Evolutionary conservation across 176 grass and related monocot species (phyloP).

Genomic region (Carex kokanica): DNA sequence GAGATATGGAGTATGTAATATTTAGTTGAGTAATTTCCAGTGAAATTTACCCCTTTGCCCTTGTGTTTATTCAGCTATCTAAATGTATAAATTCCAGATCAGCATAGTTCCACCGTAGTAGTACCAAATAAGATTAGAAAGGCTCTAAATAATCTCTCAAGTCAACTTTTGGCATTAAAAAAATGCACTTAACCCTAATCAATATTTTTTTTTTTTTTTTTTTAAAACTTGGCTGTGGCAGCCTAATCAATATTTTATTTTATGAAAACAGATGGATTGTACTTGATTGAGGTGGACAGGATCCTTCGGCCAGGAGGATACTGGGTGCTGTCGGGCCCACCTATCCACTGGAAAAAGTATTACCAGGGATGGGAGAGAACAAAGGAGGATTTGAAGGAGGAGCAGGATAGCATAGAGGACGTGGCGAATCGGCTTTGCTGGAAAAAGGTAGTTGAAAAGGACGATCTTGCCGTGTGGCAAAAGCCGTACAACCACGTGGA

Average conservation of each 20-base stretch:
- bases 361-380: conserved; percentile 73
- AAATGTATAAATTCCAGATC: background rate
- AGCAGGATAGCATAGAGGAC: conserved; percentile 85
- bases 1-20: background rate
- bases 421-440: conserved; percentile 73
- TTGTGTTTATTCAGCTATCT: background rate
- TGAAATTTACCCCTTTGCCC: background rate
- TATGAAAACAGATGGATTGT: conserved; percentile 66
- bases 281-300: conserved; percentile 80
- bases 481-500: conserved; percentile 88
- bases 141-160: background rate
- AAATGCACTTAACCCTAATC: background rate
- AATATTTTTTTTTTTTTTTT: no score
- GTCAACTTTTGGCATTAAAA: background rate
- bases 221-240: no score
- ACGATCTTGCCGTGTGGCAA: conserved; percentile 84
- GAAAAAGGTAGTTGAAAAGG: conserved; percentile 77
- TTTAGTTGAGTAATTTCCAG: background rate
- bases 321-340: conserved; percentile 86
- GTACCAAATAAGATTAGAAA: background rate
- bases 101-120: background rate
- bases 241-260: background rate
- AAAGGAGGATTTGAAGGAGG: conserved; percentile 70
- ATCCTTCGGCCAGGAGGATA: conserved; percentile 92
- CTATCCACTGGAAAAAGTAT: conserved; percentile 89